Base-by-base conservation (phyloP, 495 filamentous ascomycete genomes). In the Immersiella caudata region DNA sequence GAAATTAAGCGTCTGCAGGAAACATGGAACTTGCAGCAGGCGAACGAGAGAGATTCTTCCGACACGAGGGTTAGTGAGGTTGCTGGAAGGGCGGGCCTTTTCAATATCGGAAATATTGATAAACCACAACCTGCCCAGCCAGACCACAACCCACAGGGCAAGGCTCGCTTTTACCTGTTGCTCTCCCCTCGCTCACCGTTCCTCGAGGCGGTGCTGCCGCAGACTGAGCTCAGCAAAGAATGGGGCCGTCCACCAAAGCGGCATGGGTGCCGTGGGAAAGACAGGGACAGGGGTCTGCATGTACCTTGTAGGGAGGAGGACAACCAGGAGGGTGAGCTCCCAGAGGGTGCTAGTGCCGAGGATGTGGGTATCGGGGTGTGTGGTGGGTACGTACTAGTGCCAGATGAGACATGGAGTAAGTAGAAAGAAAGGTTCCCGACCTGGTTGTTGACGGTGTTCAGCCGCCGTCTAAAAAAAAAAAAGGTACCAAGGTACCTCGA, bases 51-150 rank as follows among this genome's bases (percentile, higher is more conserved):
- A 60, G 61, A 68, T 11, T 20, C 22, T 56, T 66, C 73, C 69
- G 69, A 69, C 64, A 68, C 55, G 49, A 65, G 64, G 62, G 66
- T 64, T 69, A 67, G 66, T 62, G 62, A 21, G 65, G 56, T 61
- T 51, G 27, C 57, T 60, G 57, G 57, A 67, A 35, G 67, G 62
- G 33, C 49, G 66, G 66, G 51, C 65, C 60, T 72, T 72, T 73
- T 75, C 68, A 73, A 72, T 66, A 70, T 71, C 71, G 74, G 71
- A 58, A 69, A 67, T 68, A 69, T 54, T 65, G 66, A 70, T 66
- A 68, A 73, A 64, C 70, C 69, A 69, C 36, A 27, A 26, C 60
- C 18, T 36, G 49, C 64, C 20, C 54, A 67, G n/a, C 33, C 29
- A 33, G 7, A 20, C 60, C 40, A 46, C 40, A 14, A 60, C 26